Base-by-base conservation (phyloP, 225 moss, liverwort and hornwort genomes). In the Physcomitrium patens region DNA sequence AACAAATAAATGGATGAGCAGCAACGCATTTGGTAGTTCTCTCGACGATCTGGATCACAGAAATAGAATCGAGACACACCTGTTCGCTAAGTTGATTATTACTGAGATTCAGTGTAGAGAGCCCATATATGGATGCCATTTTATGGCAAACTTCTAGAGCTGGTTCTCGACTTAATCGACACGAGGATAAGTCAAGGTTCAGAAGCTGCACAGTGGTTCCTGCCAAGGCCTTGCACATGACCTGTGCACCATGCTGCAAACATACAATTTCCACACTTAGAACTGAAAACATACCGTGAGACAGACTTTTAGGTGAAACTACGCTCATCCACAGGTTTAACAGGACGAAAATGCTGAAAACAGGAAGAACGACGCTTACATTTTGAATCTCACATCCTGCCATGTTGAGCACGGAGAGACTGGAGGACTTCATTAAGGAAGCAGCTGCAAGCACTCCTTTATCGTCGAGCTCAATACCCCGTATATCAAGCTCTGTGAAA, bases 401-500 rank as follows among this genome's bases (percentile, higher is more conserved):
- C 81, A 99, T 75, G 63, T 87, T 89, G 37, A 99, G 87, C 37
- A 62, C 27, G 46, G 93, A 87, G 23, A 99, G 83, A 87, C 91
- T 95, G 42, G 97, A 94, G 55, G 80, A 87, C 22, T 82, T 83
- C 62, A 99, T 80, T 46, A 99, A 82, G 47, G 41, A 64, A 67
- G 82, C 69, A 61, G 85, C 75, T 69, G 91, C 86, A 53, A 72
- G 24, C 23, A 99, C 77, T 78, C 88, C 95, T 67, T 79, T 84
- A 47, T 89, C 87, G 58, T 99, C 97, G 60, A 99, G 91, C 74
- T 93, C 95, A 58, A 99, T 71, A 10, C 93, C 90, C 46, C 80
- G 87, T 76, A 99, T 62, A 77, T 99, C 93, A 70, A 99, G 91
- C 81, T 95, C 93, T 31, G 93, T 80, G 86, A 99, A 95, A 79